phyloP scores from a whole-genome alignment of 441 rosid species.

The Brassica hybrid region DNA sequence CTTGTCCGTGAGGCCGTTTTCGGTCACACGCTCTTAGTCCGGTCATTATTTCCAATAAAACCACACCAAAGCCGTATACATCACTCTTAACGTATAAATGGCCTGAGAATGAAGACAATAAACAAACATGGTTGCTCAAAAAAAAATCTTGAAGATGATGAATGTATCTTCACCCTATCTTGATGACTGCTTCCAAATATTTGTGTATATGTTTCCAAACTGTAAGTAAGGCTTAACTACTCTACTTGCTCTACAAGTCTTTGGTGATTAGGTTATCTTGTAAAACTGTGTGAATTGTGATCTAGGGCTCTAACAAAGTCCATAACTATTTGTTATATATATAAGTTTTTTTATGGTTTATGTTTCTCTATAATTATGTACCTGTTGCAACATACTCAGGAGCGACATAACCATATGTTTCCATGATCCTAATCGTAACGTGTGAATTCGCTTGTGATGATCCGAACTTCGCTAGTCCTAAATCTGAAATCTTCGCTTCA shows the following conservation, averaged over 20 bases:
- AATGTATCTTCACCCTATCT: background rate
- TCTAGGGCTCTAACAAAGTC: background rate
- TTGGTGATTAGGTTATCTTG: too few relatives aligned
- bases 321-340: too few relatives aligned
- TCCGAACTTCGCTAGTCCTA: constrained; percentile 61
- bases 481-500: constrained; percentile 59
- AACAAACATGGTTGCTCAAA: background rate
- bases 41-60: constrained; percentile 55
- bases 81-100: constrained; percentile 64
- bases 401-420: constrained; percentile 58
- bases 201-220: background rate
- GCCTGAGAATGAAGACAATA: constrained; percentile 36
- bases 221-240: background rate
- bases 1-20: constrained; percentile 50
- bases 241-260: background rate
- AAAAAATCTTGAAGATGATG: background rate
- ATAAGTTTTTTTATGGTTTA: background rate
- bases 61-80: constrained; percentile 58
- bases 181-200: background rate
- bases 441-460: constrained; percentile 54
- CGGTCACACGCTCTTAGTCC: constrained; percentile 47
- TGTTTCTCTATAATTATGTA: background rate
- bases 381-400: constrained; percentile 65
- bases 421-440: constrained; percentile 59
- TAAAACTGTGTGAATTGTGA: background rate